Conservation (phyloP, 148 eudicot genomes). For the Amaranthus palmeri region DNA sequence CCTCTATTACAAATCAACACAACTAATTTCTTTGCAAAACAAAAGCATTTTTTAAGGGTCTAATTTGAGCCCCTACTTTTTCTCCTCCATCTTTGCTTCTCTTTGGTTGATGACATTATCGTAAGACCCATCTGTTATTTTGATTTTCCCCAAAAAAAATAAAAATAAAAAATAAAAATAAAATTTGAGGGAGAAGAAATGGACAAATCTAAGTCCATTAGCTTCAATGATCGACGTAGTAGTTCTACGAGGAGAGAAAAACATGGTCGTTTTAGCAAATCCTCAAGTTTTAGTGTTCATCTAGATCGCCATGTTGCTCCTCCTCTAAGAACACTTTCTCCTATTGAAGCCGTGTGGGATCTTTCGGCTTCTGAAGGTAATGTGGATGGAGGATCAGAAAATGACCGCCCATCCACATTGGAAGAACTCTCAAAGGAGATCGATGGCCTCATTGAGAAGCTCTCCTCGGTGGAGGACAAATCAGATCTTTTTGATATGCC, state of each 20-base stretch:
- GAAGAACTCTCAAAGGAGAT: constrained; percentile 25
- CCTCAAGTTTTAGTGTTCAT: constrained; percentile 26
- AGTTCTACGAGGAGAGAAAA: constrained; percentile 6
- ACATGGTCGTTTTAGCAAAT: constrained; percentile 12
- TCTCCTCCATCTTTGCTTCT: constrained; percentile 19
- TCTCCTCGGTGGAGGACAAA: constrained; percentile 16
- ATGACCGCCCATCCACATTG: constrained; percentile 12
- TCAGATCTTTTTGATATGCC: constrained; percentile 22
- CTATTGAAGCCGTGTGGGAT: constrained; percentile 7
- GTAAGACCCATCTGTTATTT: background rate
- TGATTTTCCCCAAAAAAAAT: background rate
- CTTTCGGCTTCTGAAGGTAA: background rate
- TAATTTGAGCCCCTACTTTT: background rate
- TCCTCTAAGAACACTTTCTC: constrained; percentile 17
- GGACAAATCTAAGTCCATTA: constrained; percentile 24
- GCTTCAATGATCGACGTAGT: constrained; percentile 14
- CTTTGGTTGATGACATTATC: background rate
- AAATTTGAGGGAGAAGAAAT: constrained; percentile 8
- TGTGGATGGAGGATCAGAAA: background rate
- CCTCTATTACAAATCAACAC: background rate
- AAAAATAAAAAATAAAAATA: background rate
- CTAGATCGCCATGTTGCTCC: constrained; percentile 13
- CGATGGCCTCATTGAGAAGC: constrained; percentile 19
- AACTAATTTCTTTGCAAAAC: background rate
- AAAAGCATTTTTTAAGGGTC: background rate